phyloP scores from a whole-genome alignment of 2,329 filamentous ascomycete species.

The Phyllosticta capitalensis region DNA sequence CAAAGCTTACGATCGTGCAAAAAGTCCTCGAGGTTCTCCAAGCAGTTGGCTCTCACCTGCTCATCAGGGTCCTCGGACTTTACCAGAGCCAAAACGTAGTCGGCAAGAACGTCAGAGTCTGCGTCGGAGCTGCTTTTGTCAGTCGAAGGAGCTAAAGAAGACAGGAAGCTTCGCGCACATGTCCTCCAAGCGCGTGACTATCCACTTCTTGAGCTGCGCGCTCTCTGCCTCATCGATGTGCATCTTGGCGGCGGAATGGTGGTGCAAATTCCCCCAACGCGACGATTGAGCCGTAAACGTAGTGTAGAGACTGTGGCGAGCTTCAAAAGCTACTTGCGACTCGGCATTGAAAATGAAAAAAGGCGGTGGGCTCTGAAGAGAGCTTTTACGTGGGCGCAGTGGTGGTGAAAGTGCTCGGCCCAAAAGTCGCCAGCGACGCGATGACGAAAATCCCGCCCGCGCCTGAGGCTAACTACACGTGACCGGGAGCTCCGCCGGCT shows the following conservation, averaged over 20 bases:
- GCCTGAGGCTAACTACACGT: not conserved
- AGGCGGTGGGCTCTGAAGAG: not conserved
- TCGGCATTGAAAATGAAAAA: not conserved
- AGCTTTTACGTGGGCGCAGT: not conserved
- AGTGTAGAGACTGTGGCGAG: not conserved
- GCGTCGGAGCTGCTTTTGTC: conserved; percentile 55
- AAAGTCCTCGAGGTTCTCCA: conserved; percentile 66
- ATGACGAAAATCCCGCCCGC: conserved; percentile 8
- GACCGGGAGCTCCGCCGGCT: not conserved
- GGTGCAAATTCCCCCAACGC: not conserved
- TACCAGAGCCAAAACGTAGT: conserved; percentile 73
- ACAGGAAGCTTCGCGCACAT: conserved; percentile 45
- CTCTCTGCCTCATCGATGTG: conserved; percentile 45
- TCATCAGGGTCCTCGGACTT: conserved; percentile 57
- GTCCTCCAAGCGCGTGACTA: conserved; percentile 66
- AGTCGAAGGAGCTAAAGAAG: not conserved
- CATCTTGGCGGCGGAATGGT: conserved; percentile 30
- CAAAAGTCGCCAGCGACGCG: conserved; percentile 8
- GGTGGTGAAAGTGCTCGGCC: not conserved
- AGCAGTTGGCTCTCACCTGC: conserved; percentile 58
- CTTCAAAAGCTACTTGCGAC: not conserved
- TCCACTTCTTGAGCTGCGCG: conserved; percentile 61
- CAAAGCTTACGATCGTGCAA: conserved; percentile 51
- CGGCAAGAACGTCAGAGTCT: conserved; percentile 71
- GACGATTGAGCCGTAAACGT: not conserved